phyloP scores from a whole-genome alignment of 352 stramenopile species.

The Pythium phragmitis region DNA sequence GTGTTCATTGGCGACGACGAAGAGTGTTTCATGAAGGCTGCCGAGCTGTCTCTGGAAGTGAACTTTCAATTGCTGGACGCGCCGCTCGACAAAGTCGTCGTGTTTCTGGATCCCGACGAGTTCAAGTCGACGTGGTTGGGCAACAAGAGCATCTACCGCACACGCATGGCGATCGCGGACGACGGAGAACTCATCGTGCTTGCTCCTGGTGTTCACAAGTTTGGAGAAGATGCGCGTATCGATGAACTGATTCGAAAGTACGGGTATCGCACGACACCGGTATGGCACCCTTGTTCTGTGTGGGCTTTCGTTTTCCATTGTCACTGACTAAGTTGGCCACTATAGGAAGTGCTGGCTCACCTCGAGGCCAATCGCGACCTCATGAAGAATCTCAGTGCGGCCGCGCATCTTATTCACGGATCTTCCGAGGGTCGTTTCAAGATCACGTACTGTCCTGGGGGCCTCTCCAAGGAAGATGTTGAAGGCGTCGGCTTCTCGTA shows the following conservation, averaged over 20 bases:
- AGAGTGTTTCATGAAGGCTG: conserved; percentile 94
- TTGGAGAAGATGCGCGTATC: conserved; percentile 94
- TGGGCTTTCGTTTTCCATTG: not conserved
- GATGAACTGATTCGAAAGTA: conserved; percentile 96
- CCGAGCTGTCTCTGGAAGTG: conserved; percentile 92
- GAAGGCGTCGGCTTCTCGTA: conserved; percentile 94
- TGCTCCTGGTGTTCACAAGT: conserved; percentile 91
- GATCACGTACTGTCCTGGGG: conserved; percentile 93
- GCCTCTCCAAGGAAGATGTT: conserved; percentile 92
- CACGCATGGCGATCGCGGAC: conserved; percentile 96
- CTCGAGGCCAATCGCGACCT: conserved; percentile 92
- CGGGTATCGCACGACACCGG: conserved; percentile 94
- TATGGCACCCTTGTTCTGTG: conserved; percentile 29
- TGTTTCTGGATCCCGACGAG: conserved; percentile 95
- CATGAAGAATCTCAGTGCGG: conserved; percentile 94
- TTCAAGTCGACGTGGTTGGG: conserved; percentile 98
- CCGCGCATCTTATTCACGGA: conserved; percentile 96
- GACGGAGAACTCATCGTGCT: conserved; percentile 94
- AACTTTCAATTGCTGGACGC: conserved; percentile 96
- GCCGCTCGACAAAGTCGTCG: conserved; percentile 92
- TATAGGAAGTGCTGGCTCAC: conserved; percentile 90
- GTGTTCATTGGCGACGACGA: conserved; percentile 97
- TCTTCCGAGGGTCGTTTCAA: conserved; percentile 96
- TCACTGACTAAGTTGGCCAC: not conserved
- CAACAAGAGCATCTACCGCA: conserved; percentile 98